Percentiles rank a stretch among this genome's conserved stretches.
phyloP scores from a whole-genome alignment of 257 asterid genomes.

The Lycium barbarum region DNA sequence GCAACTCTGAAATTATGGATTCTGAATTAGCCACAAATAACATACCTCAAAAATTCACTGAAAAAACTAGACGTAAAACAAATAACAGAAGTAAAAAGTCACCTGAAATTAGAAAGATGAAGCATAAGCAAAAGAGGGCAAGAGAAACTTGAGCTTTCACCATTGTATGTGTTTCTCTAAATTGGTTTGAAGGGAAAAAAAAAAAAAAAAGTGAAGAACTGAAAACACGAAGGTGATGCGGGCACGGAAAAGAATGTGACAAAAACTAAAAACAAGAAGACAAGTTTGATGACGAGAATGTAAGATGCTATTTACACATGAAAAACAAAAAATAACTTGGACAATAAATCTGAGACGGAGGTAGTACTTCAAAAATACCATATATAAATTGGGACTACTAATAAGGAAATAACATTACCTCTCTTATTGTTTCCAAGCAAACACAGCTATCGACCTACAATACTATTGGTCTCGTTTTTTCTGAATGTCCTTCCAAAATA shows the following conservation, averaged over 20 bases:
- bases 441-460: too few relatives aligned
- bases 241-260: not conserved
- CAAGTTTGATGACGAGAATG: not conserved
- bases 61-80: not conserved
- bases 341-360: too few relatives aligned
- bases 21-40: not conserved
- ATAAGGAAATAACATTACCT: too few relatives aligned
- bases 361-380: too few relatives aligned
- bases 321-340: too few relatives aligned
- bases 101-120: conserved; percentile 45
- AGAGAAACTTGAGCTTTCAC: conserved; percentile 13
- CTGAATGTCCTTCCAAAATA: too few relatives aligned
- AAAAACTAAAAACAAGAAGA: not conserved
- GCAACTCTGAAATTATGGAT: not conserved
- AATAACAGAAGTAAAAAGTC: not conserved
- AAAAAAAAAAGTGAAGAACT: too few relatives aligned
- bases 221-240: not conserved
- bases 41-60: not conserved
- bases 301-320: not conserved
- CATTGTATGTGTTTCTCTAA: conserved; percentile 25
- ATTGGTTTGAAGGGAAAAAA: too few relatives aligned
- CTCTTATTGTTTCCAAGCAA: too few relatives aligned
- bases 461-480: too few relatives aligned
- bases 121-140: not conserved
- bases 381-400: too few relatives aligned